Evolutionary conservation across 306 rosid genomes (phyloP).

Genomic region (Pyrus bretschneideri): DNA sequence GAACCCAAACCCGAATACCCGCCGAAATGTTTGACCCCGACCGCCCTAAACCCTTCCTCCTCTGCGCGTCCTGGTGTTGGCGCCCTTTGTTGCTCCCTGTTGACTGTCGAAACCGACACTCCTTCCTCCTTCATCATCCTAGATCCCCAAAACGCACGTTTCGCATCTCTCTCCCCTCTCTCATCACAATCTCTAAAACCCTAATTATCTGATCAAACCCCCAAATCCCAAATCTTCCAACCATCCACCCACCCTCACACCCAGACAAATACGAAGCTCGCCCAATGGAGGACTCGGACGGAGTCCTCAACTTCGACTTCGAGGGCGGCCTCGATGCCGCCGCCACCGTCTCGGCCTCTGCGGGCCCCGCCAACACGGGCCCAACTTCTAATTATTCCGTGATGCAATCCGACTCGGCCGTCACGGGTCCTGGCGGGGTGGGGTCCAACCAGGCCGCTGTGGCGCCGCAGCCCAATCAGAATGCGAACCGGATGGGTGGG

Average conservation of each 20-base stretch:
- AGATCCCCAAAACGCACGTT: not conserved
- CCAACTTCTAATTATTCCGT: constrained; percentile 39
- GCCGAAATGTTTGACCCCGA: not conserved
- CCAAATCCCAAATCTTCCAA: not conserved
- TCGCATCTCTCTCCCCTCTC: not conserved
- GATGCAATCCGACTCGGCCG: constrained; percentile 36
- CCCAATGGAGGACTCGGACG: constrained; percentile 90
- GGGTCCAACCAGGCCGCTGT: constrained; percentile 9
- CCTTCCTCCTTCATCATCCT: not conserved
- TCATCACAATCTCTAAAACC: constrained; percentile 12
- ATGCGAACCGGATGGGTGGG: constrained; percentile 32
- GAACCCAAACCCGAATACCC: not conserved
- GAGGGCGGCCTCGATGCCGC: constrained; percentile 87
- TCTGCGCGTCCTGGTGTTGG: not conserved
- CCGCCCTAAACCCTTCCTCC: not conserved
- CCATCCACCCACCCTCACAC: not conserved
- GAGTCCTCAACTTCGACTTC: constrained; percentile 94
- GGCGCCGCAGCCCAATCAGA: constrained; percentile 2
- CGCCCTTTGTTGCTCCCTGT: not conserved
- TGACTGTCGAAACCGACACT: not conserved
- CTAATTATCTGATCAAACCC: constrained; percentile 1
- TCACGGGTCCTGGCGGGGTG: not conserved
- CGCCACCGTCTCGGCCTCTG: constrained; percentile 28
- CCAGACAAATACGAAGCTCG: not conserved
- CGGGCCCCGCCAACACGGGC: constrained; percentile 35